Conservation (phyloP, 2,329 filamentous ascomycete genomes). For the Tolypocladium album region DNA sequence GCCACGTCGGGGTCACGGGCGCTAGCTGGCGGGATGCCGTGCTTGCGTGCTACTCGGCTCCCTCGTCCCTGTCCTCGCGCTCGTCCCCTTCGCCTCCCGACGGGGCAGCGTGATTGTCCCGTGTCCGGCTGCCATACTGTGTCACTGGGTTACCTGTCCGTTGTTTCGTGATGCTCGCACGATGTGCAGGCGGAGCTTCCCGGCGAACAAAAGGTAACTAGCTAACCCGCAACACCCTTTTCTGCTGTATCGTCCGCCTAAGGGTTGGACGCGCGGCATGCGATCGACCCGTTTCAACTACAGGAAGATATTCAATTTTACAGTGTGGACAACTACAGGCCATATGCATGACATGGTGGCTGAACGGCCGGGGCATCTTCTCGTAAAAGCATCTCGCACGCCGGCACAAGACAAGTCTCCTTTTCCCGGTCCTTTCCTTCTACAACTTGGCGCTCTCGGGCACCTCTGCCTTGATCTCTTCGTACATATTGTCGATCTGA, state of each 20-base stretch:
- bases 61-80: too few species aligned
- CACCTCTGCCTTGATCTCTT: conserved; percentile 33
- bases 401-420: neutral
- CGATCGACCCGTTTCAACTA: neutral
- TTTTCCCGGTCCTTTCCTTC: neutral
- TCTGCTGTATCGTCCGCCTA: too few species aligned
- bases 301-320: neutral
- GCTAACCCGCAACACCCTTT: neutral
- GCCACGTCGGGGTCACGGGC: neutral
- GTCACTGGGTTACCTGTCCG: neutral
- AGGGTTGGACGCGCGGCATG: neutral
- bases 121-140: neutral
- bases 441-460: conserved; percentile 35
- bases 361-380: neutral
- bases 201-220: neutral
- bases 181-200: neutral
- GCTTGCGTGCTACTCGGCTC: neutral
- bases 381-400: neutral
- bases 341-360: neutral
- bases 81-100: neutral
- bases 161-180: neutral
- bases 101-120: neutral
- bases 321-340: neutral
- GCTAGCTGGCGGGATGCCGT: neutral
- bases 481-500: conserved; percentile 47